Evolutionary conservation across 2,329 filamentous ascomycete genomes (phyloP).

Genomic region (Emericellopsis atlantica): DNA sequence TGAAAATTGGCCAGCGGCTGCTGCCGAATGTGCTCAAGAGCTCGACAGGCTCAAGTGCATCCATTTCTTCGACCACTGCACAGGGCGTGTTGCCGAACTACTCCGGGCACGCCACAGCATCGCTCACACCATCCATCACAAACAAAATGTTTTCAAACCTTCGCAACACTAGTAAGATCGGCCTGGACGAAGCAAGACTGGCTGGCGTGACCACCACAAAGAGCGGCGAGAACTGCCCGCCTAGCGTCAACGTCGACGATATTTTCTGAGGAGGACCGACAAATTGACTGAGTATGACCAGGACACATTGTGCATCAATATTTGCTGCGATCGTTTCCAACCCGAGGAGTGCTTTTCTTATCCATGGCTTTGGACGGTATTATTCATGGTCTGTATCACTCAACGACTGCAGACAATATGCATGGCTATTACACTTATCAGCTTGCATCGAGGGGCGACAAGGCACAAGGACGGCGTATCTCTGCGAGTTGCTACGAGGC

Average conservation of each 20-base stretch:
- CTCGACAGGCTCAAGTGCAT: slow-evolving; percentile 30
- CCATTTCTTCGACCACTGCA: slow-evolving; percentile 39
- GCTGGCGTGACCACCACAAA: slow-evolving; percentile 16
- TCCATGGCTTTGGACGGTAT: neutral
- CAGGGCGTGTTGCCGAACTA: slow-evolving; percentile 42
- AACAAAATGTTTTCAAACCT: slow-evolving; percentile 17
- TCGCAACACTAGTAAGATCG: slow-evolving; percentile 3
- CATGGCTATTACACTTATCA: too few species aligned
- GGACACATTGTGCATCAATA: too few species aligned
- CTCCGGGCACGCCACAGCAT: slow-evolving; percentile 37
- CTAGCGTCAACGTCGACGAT: slow-evolving; percentile 7
- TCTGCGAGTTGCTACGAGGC: too few species aligned
- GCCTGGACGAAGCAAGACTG: slow-evolving; percentile 7
- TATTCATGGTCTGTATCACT: too few species aligned
- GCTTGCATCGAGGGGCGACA: too few species aligned
- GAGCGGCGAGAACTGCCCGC: slow-evolving; percentile 32
- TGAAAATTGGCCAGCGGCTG: slow-evolving; percentile 7
- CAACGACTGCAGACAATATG: too few species aligned
- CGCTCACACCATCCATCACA: slow-evolving; percentile 29
- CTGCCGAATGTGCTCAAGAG: slow-evolving; percentile 34
- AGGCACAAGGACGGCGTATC: too few species aligned
- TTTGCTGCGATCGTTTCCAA: too few species aligned
- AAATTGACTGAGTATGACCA: neutral
- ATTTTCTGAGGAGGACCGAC: neutral
- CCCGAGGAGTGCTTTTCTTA: neutral